Base-by-base conservation (phyloP, 192 early-diverging fungal species). In the Podila verticillata region DNA sequence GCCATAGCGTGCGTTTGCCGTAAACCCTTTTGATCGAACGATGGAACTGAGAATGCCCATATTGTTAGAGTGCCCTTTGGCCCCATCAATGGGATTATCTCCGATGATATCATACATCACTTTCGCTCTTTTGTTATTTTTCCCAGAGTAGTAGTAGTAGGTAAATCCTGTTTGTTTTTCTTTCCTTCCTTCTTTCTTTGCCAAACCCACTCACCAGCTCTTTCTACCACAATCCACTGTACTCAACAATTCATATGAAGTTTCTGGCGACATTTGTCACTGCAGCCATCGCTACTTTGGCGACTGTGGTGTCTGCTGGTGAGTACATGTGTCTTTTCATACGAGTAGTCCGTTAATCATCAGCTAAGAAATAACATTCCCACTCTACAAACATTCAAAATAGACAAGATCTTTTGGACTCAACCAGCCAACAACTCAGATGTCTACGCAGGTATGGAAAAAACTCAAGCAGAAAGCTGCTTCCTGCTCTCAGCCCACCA, bases 381-480 rank as follows among this genome's bases (percentile, higher is more conserved):
- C 51, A n/a, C n/a, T n/a, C 22, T 54, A n/a, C 51, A 54, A 54
- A 8, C 17, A 51, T 51, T 36, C 9, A 7, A 26, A 28, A n/a
- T 61, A 77, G 74, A 77, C 48, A 51, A 57, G 5, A 57, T 77
- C 0, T 77, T 48, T 51, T 70, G 62, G 74, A 61, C 57, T 13
- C 29, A 39, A 3, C 74, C 74, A 8, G 2, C 57, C 9, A 70
- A 70, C 7, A 61, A 77, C 58, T 48, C 56, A 17, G 30, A 66
- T 4, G 57, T 39, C 1, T 66, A 54, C 31, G 28, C 63, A 70
- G 74, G 74, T 77, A 49, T 20, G 34, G 4, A 0, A 1, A 54
- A 54, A 9, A 47, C 44, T 47, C 15, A 15, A 47, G 8, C 10
- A 12, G 51, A 4, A 7, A 9, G 6, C 9, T 5, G 9, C 0